phyloP scores from a whole-genome alignment of 2,329 filamentous ascomycete species.

The Zasmidium angulare region DNA sequence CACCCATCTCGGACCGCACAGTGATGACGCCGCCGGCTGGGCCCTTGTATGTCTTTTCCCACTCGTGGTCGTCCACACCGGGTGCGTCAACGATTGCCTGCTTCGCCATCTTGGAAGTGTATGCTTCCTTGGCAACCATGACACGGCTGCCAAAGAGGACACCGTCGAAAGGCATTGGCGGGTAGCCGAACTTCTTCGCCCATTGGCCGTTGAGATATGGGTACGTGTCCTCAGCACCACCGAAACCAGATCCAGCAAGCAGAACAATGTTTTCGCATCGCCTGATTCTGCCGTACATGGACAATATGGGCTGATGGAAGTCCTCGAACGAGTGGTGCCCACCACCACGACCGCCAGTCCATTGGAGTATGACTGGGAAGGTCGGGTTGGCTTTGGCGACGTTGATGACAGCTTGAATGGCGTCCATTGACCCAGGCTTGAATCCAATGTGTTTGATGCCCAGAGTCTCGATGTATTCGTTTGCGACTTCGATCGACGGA shows the following conservation, averaged over 20 bases:
- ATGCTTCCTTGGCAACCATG: slow-evolving; percentile 92
- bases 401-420: slow-evolving; percentile 86
- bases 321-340: slow-evolving; percentile 95
- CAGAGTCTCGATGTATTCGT: slow-evolving; percentile 90
- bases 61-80: slow-evolving; percentile 77
- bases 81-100: slow-evolving; percentile 84
- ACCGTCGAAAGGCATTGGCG: slow-evolving; percentile 92
- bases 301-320: slow-evolving; percentile 87
- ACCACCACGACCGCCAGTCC: slow-evolving; percentile 91
- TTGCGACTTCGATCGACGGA: slow-evolving; percentile 86
- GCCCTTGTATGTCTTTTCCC: slow-evolving; percentile 93
- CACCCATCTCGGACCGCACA: slow-evolving; percentile 97
- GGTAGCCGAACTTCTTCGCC: slow-evolving; percentile 84
- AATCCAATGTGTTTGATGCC: slow-evolving; percentile 91
- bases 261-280: slow-evolving; percentile 84
- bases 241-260: slow-evolving; percentile 88
- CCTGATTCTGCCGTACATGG: slow-evolving; percentile 87
- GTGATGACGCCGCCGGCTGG: slow-evolving; percentile 92
- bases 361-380: slow-evolving; percentile 91
- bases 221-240: slow-evolving; percentile 85
- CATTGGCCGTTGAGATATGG: slow-evolving; percentile 87
- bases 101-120: slow-evolving; percentile 84
- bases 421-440: slow-evolving; percentile 87
- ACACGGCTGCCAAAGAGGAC: slow-evolving; percentile 87
- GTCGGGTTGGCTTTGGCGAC: slow-evolving; percentile 91